Evolutionary conservation across 805 yeast species (phyloP).

Genomic region (Saccharomyces cerevisiae): DNA sequence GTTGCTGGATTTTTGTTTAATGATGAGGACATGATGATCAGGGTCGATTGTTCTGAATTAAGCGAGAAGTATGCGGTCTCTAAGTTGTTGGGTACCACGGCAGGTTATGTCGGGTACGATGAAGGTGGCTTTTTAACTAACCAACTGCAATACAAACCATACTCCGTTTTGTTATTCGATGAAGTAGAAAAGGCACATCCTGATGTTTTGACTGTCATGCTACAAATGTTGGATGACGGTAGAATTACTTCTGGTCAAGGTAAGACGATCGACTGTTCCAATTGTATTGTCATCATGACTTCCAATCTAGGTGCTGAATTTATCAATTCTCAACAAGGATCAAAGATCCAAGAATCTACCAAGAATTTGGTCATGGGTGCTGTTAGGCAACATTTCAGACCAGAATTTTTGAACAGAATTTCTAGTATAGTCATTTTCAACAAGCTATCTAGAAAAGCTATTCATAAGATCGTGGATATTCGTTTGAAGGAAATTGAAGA

Average conservation of each 20-base stretch:
- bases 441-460: slow-evolving; percentile 83
- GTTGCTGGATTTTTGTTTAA: slow-evolving; percentile 93
- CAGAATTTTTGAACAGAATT: slow-evolving; percentile 94
- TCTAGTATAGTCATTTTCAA: slow-evolving; percentile 90
- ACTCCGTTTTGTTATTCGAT: slow-evolving; percentile 91
- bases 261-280: slow-evolving; percentile 85
- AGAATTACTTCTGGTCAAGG: slow-evolving; percentile 92
- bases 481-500: slow-evolving; percentile 77
- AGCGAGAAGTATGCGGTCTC: slow-evolving; percentile 94
- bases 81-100: slow-evolving; percentile 92
- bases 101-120: slow-evolving; percentile 94
- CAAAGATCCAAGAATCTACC: slow-evolving; percentile 60
- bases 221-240: slow-evolving; percentile 94
- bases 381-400: slow-evolving; percentile 86
- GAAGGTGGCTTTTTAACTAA: slow-evolving; percentile 96
- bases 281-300: slow-evolving; percentile 89
- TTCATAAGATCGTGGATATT: slow-evolving; percentile 81
- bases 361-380: slow-evolving; percentile 74
- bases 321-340: slow-evolving; percentile 56
- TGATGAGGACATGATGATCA: slow-evolving; percentile 92
- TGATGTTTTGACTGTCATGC: slow-evolving; percentile 83
- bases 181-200: slow-evolving; percentile 99
- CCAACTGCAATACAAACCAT: slow-evolving; percentile 83
- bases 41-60: slow-evolving; percentile 95
- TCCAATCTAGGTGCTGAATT: slow-evolving; percentile 94